A percentile compares a stretch with the other conserved stretches of the same genome.
phyloP scores from a whole-genome alignment of 2,329 filamentous ascomycete genomes.

The Neofusicoccum parvum region DNA sequence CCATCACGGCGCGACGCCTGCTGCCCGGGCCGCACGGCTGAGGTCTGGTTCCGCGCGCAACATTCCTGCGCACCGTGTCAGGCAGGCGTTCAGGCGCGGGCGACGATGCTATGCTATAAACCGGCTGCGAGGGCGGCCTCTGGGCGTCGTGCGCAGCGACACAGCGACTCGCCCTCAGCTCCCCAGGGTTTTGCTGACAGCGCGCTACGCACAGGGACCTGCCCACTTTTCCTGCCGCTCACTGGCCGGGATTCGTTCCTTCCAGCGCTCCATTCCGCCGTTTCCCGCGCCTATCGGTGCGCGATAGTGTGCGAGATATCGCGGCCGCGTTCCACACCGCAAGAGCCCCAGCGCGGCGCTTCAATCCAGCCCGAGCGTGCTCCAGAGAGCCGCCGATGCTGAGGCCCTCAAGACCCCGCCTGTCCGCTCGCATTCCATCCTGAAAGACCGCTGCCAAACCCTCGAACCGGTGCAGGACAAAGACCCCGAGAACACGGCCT shows the following conservation, averaged over 20 bases:
- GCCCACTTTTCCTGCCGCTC: slow-evolving; percentile 12
- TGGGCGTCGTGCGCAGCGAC: not conserved
- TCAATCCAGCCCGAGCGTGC: slow-evolving; percentile 6
- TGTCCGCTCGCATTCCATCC: not conserved
- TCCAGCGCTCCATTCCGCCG: slow-evolving; percentile 5
- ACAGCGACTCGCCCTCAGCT: not conserved
- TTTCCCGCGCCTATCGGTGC: slow-evolving; percentile 13
- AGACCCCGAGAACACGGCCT: not conserved
- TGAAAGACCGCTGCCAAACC: not conserved
- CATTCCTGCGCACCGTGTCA: slow-evolving; percentile 3
- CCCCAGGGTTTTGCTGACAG: slow-evolving; percentile 8
- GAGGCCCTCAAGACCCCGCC: not conserved
- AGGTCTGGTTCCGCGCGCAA: not conserved
- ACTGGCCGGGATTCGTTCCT: slow-evolving; percentile 6
- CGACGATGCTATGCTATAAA: not conserved
- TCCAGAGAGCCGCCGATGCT: not conserved
- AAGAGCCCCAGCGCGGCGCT: slow-evolving; percentile 9
- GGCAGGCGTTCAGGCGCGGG: not conserved
- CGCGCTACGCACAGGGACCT: slow-evolving; percentile 1
- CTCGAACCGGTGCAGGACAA: not conserved
- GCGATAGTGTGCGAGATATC: slow-evolving; percentile 4
- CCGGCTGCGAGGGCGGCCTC: slow-evolving; percentile 1
- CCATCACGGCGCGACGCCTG: not conserved
- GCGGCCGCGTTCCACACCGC: slow-evolving; percentile 2
- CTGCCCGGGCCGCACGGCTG: not conserved